Base-by-base conservation (phyloP, 306 rosid genomes). In the Hylodesmum podocarpum region DNA sequence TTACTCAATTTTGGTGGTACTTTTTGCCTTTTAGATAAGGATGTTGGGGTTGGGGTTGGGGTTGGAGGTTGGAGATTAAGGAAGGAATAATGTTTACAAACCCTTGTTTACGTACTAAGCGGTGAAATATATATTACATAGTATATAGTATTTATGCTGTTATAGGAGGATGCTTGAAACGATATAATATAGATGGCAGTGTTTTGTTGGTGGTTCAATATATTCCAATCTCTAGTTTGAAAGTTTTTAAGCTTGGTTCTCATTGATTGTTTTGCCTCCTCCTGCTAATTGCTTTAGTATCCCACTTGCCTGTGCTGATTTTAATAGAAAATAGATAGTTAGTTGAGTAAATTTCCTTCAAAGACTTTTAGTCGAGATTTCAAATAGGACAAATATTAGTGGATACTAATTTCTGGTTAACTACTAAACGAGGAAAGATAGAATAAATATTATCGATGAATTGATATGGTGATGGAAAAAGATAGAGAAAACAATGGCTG, bases 1-100 rank as follows among this genome's bases (percentile, higher is more conserved):
- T 57, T 80, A 69, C 55, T 64, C 85, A 80, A 69, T 84, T 78
- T 73, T 81, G 85, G 83, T 49, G 84, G 63, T 66, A 9, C 11
- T 72, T 44, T 16, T 77, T 53, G 25, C 50, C 50, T 18, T 76
- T 55, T 77, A 55, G 51, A 76, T 57, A 7, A 50, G 62, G 54
- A 7, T 66, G 50, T 24, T n/a, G 8, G 65, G 14, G 41, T 15
- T n/a, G n/a, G n/a, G n/a, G 50, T 24, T n/a, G 8, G 65, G 14
- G 41, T 15, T n/a, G 62, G 54, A 7, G 57, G 50, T 24, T n/a
- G 8, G 65, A 10, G 41, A 15, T 5, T 2, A 22, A 34, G 50
- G 69, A 28, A 47, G 66, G 80, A 40, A 46, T 69, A 31, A 31
- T 73, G 83, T 68, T 67, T 51, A 19, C 61, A 58, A 50, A 66